Conservation (phyloP, 163 green algal genomes). For the Scenedesmus sp. region DNA sequence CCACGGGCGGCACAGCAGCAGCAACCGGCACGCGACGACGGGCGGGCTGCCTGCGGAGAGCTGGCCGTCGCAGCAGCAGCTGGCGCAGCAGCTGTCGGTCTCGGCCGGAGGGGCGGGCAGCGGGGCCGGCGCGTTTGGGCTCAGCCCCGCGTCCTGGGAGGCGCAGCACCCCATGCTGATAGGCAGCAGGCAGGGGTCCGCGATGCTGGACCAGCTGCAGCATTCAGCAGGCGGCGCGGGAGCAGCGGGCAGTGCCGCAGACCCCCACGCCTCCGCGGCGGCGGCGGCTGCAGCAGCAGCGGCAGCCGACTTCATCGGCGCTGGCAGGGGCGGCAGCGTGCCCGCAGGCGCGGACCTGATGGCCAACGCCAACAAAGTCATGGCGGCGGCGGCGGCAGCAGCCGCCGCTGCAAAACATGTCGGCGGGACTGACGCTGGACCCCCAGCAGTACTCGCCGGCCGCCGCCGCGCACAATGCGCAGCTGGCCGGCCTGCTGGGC, state of each 20-base stretch:
- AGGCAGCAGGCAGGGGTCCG: background rate
- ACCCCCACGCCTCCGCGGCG: background rate
- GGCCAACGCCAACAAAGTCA: background rate
- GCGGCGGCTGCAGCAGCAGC: constrained; percentile 30
- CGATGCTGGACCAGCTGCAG: constrained; percentile 9
- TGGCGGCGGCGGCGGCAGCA: constrained; percentile 7
- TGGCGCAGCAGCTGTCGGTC: background rate
- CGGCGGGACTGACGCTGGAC: background rate
- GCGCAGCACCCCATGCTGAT: constrained; percentile 10
- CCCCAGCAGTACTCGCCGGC: background rate
- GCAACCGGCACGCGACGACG: background rate
- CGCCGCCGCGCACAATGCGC: background rate
- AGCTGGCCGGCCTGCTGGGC: background rate
- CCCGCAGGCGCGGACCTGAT: background rate
- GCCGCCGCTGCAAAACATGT: background rate
- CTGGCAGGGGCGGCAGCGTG: background rate
- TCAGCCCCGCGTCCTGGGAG: constrained; percentile 26
- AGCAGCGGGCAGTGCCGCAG: background rate
- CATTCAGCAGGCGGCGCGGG: background rate
- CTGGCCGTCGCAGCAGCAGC: background rate
- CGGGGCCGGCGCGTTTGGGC: background rate
- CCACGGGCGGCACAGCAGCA: background rate
- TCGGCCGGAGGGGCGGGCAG: constrained; percentile 25
- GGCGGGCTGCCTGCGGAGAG: background rate
- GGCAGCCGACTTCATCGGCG: constrained; percentile 22